Evolutionary conservation across 371 early-diverging fungal species (phyloP).

Genomic region (Rhizopus microsporus): DNA sequence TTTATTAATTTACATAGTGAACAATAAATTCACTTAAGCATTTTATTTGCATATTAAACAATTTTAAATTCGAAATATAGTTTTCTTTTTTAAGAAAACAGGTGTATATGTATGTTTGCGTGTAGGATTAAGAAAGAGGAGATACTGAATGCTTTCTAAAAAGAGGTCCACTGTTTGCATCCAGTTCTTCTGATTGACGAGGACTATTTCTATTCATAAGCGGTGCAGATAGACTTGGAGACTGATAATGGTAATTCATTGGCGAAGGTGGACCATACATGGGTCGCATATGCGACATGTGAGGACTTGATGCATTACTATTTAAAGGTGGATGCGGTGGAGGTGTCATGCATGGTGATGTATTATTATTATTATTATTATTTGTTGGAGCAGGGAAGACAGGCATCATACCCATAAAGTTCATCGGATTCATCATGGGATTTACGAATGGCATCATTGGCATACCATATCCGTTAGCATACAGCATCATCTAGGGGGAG

Average conservation of each 20-base stretch:
- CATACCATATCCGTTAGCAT: slow-evolving; percentile 35
- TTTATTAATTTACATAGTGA: neutral
- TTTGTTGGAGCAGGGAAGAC: slow-evolving; percentile 7
- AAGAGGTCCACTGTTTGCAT: slow-evolving; percentile 10
- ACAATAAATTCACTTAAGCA: neutral
- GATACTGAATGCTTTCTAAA: slow-evolving; percentile 11
- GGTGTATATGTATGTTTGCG: no score
- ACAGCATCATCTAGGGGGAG: slow-evolving; percentile 41
- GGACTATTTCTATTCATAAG: slow-evolving; percentile 16
- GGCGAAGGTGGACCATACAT: slow-evolving; percentile 13
- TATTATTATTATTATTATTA: neutral
- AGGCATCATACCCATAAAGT: slow-evolving; percentile 14
- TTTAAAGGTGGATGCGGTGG: slow-evolving; percentile 12
- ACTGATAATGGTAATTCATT: slow-evolving; percentile 17
- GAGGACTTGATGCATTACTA: slow-evolving; percentile 16
- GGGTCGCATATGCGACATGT: slow-evolving; percentile 15
- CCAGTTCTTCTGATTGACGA: slow-evolving; percentile 16
- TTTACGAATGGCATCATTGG: slow-evolving; percentile 32
- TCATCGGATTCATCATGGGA: slow-evolving; percentile 27
- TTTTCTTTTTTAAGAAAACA: no score
- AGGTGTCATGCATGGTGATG: neutral
- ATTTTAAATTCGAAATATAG: no score
- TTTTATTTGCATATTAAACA: slow-evolving; percentile 5
- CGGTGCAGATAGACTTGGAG: slow-evolving; percentile 20
- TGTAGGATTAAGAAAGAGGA: no score